phyloP scores from a whole-genome alignment of 495 filamentous ascomycete genomes.

The Penicillium tannophilum region DNA sequence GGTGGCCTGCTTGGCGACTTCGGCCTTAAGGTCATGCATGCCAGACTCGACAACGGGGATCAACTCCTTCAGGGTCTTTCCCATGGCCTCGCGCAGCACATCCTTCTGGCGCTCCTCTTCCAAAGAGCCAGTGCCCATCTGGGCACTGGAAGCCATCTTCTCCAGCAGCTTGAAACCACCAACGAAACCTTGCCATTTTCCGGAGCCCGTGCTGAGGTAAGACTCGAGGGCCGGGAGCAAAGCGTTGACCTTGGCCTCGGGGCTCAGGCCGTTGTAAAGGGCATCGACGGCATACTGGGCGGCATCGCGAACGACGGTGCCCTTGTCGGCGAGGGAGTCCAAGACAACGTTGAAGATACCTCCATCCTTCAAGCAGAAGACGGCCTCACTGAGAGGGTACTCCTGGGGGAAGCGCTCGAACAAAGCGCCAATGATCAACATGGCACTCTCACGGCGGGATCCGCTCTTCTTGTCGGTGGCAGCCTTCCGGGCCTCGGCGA shows the following conservation, averaged over 20 bases:
- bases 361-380: slow-evolving; percentile 79
- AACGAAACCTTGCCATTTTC: slow-evolving; percentile 95
- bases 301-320: slow-evolving; percentile 80
- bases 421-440: slow-evolving; percentile 90
- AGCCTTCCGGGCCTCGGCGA: slow-evolving; percentile 74
- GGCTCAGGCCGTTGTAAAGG: slow-evolving; percentile 73
- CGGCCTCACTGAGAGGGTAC: slow-evolving; percentile 76
- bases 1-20: slow-evolving; percentile 84
- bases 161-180: slow-evolving; percentile 81
- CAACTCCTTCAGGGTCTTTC: slow-evolving; percentile 81
- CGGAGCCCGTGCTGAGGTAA: slow-evolving; percentile 77
- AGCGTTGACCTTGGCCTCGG: slow-evolving; percentile 79
- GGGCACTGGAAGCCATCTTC: slow-evolving; percentile 89
- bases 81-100: slow-evolving; percentile 86
- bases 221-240: slow-evolving; percentile 71
- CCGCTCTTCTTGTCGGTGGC: slow-evolving; percentile 94
- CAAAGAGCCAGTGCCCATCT: slow-evolving; percentile 74
- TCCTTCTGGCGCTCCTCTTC: slow-evolving; percentile 86
- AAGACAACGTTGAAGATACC: slow-evolving; percentile 72
- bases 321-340: slow-evolving; percentile 90
- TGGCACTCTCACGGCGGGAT: slow-evolving; percentile 81
- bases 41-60: slow-evolving; percentile 91
- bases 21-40: slow-evolving; percentile 94
- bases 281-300: slow-evolving; percentile 94
- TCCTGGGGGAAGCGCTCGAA: slow-evolving; percentile 84